Conservation (phyloP, 1,139 yeast species). For the Ashbya aceris region DNA sequence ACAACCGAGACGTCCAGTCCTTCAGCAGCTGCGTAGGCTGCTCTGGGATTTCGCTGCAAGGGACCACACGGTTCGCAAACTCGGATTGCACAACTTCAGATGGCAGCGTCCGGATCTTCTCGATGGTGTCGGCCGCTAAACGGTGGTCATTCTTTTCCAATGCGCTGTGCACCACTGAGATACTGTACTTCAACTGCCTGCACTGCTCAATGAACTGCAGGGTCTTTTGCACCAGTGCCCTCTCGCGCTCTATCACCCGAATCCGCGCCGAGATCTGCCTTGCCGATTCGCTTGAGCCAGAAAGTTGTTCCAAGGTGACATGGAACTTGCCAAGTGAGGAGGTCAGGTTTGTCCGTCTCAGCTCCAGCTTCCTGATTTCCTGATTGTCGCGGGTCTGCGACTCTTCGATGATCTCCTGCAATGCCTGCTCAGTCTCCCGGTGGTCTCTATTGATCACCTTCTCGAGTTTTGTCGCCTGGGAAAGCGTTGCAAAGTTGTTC, state of each 20-base stretch:
- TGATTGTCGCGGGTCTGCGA: slow-evolving; percentile 23
- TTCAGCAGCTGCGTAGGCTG: slow-evolving; percentile 51
- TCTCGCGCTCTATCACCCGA: slow-evolving; percentile 61
- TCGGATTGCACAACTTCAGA: slow-evolving; percentile 46
- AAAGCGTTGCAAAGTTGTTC: slow-evolving; percentile 22
- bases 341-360: slow-evolving; percentile 38
- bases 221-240: slow-evolving; percentile 56
- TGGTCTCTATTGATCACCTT: slow-evolving; percentile 18
- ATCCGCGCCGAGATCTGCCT: slow-evolving; percentile 59
- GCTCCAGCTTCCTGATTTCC: slow-evolving; percentile 30
- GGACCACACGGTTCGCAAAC: slow-evolving; percentile 79
- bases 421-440: slow-evolving; percentile 10
- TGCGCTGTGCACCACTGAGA: slow-evolving; percentile 21
- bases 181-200: slow-evolving; percentile 38
- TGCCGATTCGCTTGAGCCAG: slow-evolving; percentile 59
- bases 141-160: slow-evolving; percentile 39
- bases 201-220: slow-evolving; percentile 57
- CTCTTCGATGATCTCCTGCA: slow-evolving; percentile 17
- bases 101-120: slow-evolving; percentile 64
- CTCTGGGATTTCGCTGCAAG: slow-evolving; percentile 84
- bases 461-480: slow-evolving; percentile 23
- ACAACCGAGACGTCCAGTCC: slow-evolving; percentile 52
- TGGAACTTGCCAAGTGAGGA: slow-evolving; percentile 33
- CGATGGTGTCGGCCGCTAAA: slow-evolving; percentile 58
- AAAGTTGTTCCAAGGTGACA: slow-evolving; percentile 24